Evolutionary conservation across 2,329 filamentous ascomycete species (phyloP).

Genomic region (Lachnellula willkommii): DNA sequence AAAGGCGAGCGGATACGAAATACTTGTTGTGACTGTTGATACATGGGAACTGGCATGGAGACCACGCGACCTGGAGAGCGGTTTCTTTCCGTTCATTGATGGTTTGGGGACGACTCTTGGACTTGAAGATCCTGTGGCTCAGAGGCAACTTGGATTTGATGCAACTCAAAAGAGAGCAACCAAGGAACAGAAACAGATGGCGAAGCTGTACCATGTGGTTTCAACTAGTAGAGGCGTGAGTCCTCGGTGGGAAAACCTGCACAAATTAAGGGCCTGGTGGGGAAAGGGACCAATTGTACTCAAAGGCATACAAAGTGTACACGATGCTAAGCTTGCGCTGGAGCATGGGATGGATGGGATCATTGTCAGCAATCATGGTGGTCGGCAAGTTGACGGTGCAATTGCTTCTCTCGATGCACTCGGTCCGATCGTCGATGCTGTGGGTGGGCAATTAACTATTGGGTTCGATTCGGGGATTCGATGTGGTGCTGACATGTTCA

Average conservation of each 20-base stretch:
- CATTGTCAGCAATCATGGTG: constrained; percentile 52
- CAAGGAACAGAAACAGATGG: no score
- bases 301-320: constrained; percentile 47
- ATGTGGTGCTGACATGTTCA: constrained; percentile 58
- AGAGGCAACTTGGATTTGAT: no score
- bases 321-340: constrained; percentile 42
- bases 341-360: constrained; percentile 43
- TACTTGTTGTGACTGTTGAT: constrained; percentile 65
- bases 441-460: constrained; percentile 49
- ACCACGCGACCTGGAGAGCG: constrained; percentile 59
- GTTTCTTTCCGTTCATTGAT: constrained; percentile 51
- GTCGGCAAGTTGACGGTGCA: constrained; percentile 49
- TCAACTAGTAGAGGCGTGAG: no score
- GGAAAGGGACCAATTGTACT: constrained; percentile 45
- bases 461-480: constrained; percentile 58
- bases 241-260: no score
- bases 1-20: constrained; percentile 54
- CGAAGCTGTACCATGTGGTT: no score
- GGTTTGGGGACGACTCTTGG: no score
- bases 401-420: constrained; percentile 50
- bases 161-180: no score
- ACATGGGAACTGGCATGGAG: constrained; percentile 64
- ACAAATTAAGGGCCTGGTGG: no score
- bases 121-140: no score
- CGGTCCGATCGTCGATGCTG: constrained; percentile 43